Evolutionary conservation across 1,139 yeast species (phyloP).

Genomic region (Yamadazyma mexicana): DNA sequence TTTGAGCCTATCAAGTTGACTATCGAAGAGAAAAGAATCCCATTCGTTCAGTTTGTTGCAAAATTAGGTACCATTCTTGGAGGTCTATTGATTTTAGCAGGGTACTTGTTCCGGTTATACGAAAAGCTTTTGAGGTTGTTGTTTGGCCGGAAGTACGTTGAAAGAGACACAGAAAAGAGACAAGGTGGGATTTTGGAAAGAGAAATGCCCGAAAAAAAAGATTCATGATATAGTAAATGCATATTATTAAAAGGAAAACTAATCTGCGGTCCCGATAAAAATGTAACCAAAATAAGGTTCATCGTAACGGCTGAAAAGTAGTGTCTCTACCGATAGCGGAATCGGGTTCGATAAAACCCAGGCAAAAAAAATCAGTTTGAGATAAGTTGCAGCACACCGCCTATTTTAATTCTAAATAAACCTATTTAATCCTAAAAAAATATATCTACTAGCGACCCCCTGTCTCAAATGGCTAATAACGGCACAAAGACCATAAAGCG

Average conservation of each 20-base stretch:
- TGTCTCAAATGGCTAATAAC: not conserved
- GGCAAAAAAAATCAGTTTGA: no score
- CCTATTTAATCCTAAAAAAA: no score
- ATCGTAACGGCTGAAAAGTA: no score
- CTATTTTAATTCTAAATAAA: no score
- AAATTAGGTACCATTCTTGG: slow-evolving; percentile 80
- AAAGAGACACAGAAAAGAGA: slow-evolving; percentile 56
- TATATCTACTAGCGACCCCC: no score
- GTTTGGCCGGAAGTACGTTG: slow-evolving; percentile 53
- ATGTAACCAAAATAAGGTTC: no score
- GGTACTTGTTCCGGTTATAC: slow-evolving; percentile 43
- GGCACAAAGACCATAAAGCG: slow-evolving; percentile 12
- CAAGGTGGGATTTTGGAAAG: slow-evolving; percentile 35
- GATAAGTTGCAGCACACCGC: no score
- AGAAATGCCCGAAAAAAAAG: not conserved
- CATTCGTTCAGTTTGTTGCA: slow-evolving; percentile 76
- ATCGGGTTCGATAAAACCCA: no score
- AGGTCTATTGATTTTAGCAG: slow-evolving; percentile 60
- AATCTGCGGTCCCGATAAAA: no score
- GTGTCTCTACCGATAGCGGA: no score
- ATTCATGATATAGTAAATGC: slow-evolving; percentile 1
- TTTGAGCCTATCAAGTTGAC: slow-evolving; percentile 82
- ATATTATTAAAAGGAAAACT: not conserved
- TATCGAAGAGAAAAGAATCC: slow-evolving; percentile 68
- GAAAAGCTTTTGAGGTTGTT: slow-evolving; percentile 45